These are phyloP conservation scores for Aquilaria yunnanensis DNA, from an alignment of 345 rosid species.

Conservation along the genomic window DNA sequence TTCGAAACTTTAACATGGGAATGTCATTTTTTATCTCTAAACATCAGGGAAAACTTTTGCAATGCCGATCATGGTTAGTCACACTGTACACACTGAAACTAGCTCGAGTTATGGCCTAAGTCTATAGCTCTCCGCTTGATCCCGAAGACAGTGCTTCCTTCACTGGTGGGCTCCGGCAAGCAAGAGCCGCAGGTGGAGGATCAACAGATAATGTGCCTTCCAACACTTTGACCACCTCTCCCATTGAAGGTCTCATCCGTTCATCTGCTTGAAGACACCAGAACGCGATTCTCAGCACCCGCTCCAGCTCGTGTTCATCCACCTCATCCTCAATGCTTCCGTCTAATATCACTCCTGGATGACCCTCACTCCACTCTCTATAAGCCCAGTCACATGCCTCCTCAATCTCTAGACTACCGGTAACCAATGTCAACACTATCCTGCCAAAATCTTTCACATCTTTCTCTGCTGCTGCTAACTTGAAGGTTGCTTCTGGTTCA, in stretches of 20 bases:
- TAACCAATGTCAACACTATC: slow-evolving; percentile 36
- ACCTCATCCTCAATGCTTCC: slow-evolving; percentile 30
- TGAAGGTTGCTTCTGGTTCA: slow-evolving; percentile 9
- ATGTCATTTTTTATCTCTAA: too few relatives aligned
- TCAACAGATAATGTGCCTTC: slow-evolving; percentile 69
- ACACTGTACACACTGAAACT: slow-evolving; percentile 15
- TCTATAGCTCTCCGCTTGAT: slow-evolving; percentile 21
- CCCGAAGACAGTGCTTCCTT: slow-evolving; percentile 26
- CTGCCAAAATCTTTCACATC: slow-evolving; percentile 69
- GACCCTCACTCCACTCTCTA: slow-evolving; percentile 45
- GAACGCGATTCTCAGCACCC: slow-evolving; percentile 51
- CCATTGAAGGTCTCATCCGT: slow-evolving; percentile 66
- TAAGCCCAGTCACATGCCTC: slow-evolving; percentile 38
- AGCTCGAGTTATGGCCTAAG: not conserved
- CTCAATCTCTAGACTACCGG: slow-evolving; percentile 31
- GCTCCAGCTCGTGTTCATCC: slow-evolving; percentile 45
- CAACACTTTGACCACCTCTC: slow-evolving; percentile 64
- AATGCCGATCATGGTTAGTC: slow-evolving; percentile 12
- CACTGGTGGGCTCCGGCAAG: slow-evolving; percentile 21
- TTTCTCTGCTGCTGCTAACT: slow-evolving; percentile 37
- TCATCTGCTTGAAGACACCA: slow-evolving; percentile 71
- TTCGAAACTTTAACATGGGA: too few relatives aligned
- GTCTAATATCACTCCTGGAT: slow-evolving; percentile 35
- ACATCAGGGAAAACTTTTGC: too few relatives aligned
- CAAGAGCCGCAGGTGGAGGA: slow-evolving; percentile 57